Base-by-base conservation (phyloP, 768 basidiomycete genomes). In the Gymnopilus junonius region DNA sequence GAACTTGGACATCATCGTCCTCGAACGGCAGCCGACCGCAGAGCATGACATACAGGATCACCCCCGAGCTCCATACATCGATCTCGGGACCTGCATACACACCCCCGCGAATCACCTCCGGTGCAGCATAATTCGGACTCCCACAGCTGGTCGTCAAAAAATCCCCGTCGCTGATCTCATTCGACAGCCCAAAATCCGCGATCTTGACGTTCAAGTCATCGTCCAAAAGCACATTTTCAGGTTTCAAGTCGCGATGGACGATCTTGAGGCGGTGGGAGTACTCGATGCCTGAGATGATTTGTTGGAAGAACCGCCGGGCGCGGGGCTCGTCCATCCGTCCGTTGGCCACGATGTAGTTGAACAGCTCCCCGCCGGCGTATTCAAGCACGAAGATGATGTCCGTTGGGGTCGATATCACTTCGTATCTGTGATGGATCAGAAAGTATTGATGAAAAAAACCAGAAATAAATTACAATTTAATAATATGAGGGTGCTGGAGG, bases 361-460 rank as follows among this genome's bases (percentile, higher is more conserved):
- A 99, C 6, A 99, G 85, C 71, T 99, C 97, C 63, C 95, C 95
- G 0, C 93, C 92, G 2, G 95, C 97, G 74, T 90, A 98, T 75
- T 99, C 97, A 59, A 99, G 89, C 31, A 99, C 97, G 78, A 99
- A 97, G 73, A 99, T 96, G 69, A 99, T 97, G 74, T 99, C 95
- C 1, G 91, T 93, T 0, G 93, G 88, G 0, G 96, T 97, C 8
- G 94, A 95, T 67, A 99, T 97, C 40, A 91, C 90, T 73, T 93
- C 92, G 71, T 93, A 93, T 64, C 90, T 91, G 72, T 11, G 37
- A 54, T 46, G 63, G 55, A 55, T 67, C 35, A 70, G 50, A 39
- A n/a, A n/a, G n/a, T n/a, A n/a, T n/a, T n/a, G 45, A 25, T 55
- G 62, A 51, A 29, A 15, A 10, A 27, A 14, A 46, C n/a, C 34